Conservation (phyloP, 169 alveolate species). For the Plasmodium blacklocki region DNA sequence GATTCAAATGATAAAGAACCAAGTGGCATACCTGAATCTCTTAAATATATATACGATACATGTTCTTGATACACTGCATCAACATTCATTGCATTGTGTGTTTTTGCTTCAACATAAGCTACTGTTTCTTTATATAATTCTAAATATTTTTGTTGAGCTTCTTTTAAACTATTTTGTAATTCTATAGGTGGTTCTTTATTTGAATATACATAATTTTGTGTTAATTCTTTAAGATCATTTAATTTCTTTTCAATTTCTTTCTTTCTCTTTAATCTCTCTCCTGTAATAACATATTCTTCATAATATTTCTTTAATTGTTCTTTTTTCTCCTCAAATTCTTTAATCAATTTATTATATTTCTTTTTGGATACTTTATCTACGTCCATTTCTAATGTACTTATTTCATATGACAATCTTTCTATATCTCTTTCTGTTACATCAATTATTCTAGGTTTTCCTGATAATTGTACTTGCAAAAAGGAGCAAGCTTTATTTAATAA, state of each 20-base stretch:
- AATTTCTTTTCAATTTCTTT: conserved; percentile 51
- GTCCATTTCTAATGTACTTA: conserved; percentile 67
- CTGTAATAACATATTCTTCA: conserved; percentile 65
- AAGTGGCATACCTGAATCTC: conserved; percentile 78
- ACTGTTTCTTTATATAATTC: conserved; percentile 55
- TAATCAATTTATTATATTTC: conserved; percentile 44
- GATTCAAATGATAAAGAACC: conserved; percentile 74
- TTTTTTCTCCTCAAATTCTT: conserved; percentile 72
- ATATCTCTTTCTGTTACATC: conserved; percentile 73
- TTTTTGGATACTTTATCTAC: conserved; percentile 65
- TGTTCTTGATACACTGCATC: conserved; percentile 74
- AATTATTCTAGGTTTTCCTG: conserved; percentile 68
- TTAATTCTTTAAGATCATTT: conserved; percentile 57
- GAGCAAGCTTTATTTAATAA: conserved; percentile 79
- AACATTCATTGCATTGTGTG: conserved; percentile 77
- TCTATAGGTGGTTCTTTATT: conserved; percentile 70
- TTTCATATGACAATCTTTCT: conserved; percentile 66
- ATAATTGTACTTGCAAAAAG: conserved; percentile 63
- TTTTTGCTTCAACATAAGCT: conserved; percentile 71
- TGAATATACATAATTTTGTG: conserved; percentile 40
- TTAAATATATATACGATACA: conserved; percentile 68
- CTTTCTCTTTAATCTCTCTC: conserved; percentile 60
- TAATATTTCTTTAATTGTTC: conserved; percentile 28
- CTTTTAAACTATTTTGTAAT: conserved; percentile 36
- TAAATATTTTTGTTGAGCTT: conserved; percentile 35